Evolutionary conservation across 2,329 filamentous ascomycete genomes (phyloP).

Genomic region (Microdochium paspali): DNA sequence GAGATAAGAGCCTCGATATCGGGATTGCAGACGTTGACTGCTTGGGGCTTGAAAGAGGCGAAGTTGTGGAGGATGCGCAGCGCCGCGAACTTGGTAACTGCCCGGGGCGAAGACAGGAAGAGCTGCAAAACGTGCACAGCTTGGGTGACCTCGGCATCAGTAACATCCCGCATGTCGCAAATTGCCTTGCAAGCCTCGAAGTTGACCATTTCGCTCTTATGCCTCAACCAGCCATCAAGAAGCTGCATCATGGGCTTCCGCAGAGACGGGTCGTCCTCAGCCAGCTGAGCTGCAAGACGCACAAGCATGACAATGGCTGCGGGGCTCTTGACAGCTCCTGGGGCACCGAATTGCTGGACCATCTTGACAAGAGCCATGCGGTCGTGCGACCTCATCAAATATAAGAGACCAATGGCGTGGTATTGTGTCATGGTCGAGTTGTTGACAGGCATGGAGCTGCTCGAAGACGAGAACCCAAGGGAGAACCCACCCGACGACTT

Average conservation of each 20-base stretch:
- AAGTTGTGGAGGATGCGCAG: conserved; percentile 95
- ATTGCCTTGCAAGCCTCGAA: conserved; percentile 98
- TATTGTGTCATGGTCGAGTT: conserved; percentile 98
- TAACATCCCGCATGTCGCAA: conserved; percentile 87
- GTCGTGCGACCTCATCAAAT: conserved; percentile 96
- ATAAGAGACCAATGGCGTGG: conserved; percentile 92
- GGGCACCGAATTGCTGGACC: conserved; percentile 96
- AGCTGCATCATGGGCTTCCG: conserved; percentile 96
- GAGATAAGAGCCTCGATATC: conserved; percentile 96
- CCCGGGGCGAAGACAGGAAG: conserved; percentile 90
- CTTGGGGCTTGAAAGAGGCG: conserved; percentile 89
- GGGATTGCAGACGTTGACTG: conserved; percentile 88
- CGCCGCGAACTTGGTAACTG: conserved; percentile 94
- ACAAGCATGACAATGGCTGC: conserved; percentile 90
- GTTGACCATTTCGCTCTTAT: conserved; percentile 99
- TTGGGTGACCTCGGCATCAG: conserved; percentile 82
- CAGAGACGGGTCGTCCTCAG: conserved; percentile 82
- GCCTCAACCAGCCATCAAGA: conserved; percentile 89
- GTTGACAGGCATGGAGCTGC: conserved; percentile 67
- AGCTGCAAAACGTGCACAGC: conserved; percentile 92
- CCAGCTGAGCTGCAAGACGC: conserved; percentile 82
- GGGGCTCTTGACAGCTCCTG: conserved; percentile 90
- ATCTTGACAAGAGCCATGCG: conserved; percentile 99
- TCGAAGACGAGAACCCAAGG: conserved; percentile 80
- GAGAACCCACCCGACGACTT: conserved; percentile 89